Percentiles rank a stretch among this genome's conserved stretches.
phyloP scores from a whole-genome alignment of 2,329 filamentous ascomycete species.

The Alternaria hordeiaustralica region DNA sequence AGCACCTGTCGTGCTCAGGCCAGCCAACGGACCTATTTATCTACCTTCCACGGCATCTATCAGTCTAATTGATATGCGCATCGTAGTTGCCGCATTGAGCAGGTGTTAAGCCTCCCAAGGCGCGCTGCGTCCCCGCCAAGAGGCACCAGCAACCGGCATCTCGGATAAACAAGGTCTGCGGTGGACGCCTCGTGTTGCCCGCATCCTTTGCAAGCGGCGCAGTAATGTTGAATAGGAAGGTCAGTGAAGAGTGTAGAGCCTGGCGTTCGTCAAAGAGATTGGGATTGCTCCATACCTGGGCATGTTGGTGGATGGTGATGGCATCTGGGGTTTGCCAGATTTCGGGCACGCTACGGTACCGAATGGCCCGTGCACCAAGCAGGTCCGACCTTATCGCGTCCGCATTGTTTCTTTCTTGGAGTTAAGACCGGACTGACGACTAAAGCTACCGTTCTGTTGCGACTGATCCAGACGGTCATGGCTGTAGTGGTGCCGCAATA shows the following conservation, averaged over 20 bases:
- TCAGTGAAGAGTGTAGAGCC: conserved; percentile 2
- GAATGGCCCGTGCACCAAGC: not conserved
- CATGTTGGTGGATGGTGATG: not conserved
- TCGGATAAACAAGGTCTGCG: conserved; percentile 37
- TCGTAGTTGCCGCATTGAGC: conserved; percentile 43
- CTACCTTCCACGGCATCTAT: conserved; percentile 26
- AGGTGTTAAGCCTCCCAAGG: conserved; percentile 40
- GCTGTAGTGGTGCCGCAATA: not conserved
- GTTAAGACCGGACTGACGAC: not conserved
- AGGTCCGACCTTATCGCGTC: not conserved
- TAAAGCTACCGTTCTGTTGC: not conserved
- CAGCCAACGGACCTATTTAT: conserved; percentile 22
- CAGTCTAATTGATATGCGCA: conserved; percentile 28
- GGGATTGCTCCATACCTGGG: not conserved
- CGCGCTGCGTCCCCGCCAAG: conserved; percentile 39
- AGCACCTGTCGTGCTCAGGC: conserved; percentile 6
- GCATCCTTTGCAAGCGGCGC: conserved; percentile 19
- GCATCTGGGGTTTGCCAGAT: not conserved
- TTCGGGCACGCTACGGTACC: not conserved
- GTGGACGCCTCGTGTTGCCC: conserved; percentile 18
- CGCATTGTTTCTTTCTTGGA: not conserved
- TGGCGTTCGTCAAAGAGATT: not conserved
- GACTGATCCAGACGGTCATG: too few species aligned
- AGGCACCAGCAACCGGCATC: conserved; percentile 32
- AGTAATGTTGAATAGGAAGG: conserved; percentile 34